Base-by-base conservation (phyloP, 345 rosid genomes). In the Eucalyptus cladocalyx region DNA sequence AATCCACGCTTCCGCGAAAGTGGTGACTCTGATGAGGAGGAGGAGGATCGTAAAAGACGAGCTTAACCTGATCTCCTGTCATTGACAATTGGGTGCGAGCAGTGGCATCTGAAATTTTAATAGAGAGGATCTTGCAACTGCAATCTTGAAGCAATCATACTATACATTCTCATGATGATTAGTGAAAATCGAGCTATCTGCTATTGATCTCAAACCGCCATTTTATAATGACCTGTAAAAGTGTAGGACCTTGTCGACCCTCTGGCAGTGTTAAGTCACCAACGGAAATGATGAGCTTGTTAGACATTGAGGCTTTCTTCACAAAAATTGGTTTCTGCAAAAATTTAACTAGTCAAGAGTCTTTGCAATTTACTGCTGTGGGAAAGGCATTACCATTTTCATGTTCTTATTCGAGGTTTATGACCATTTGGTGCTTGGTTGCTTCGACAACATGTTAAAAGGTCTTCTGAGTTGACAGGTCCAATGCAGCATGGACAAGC, bases 1-100 rank as follows among this genome's bases (percentile, higher is more conserved):
- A 97, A 98, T 92, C 99, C 99, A 26, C 96, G 99, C 28, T 98
- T 98, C 90, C 98, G 99, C 8, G 99, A 97, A 93, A 97, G 98
- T 26, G 96, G 98, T 3, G 96, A 97, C 91, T 98, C 99, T 10
- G 99, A 97, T 89, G 99, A 98, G 4, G 99, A 97, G 0, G 99
- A 98, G 0, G 99, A 96, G 80, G 97, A 95, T 40, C 88, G 93
- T 89, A 95, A 95, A 93, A 92, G 87, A 67, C 91, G 93, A 80
- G 53, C 95, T 76, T 97, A 93, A 9, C 47, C 30, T 23, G 30
- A 40, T 76, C 53, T 40, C 47, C 28, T 37, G 85, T 76, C 47
- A 21, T 28, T 50, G 47, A 72, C 43, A 67, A 48, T 87, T 40
- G 28, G 47, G 40, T 40, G 40, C 54, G 3, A 76, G 47, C 23